Base-by-base conservation (phyloP, 495 filamentous ascomycete species). In the Delitschia confertaspora region DNA sequence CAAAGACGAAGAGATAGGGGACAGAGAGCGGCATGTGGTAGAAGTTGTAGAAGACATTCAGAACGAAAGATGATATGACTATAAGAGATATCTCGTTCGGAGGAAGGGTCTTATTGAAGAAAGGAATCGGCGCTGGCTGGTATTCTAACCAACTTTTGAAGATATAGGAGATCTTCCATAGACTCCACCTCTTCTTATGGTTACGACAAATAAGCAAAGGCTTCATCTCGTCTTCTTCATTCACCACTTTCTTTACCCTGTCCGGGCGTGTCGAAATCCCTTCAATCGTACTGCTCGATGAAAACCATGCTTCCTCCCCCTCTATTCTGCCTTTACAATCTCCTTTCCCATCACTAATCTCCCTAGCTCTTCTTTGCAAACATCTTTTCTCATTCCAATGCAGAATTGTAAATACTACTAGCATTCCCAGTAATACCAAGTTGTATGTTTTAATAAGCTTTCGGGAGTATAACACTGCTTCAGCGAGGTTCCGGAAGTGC, bases 11-110 rank as follows among this genome's bases (percentile, higher is more conserved):
- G 48, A 72, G 64, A 42, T 67, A 66, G 21, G 58, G 53, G 26
- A 63, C 44, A 4, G 58, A 56, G 23, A 75, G 50, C 3, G 68
- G 66, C 14, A 72, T 61, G 42, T 56, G 57, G 55, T 67, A 77
- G 41, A 75, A 57, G 13, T 66, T 63, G 55, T 74, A 73, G 51
- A 78, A 79, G 16, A 72, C 23, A 33, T 78, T 79, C 3, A 81
- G 51, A 11, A 51, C 64, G 0, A 80, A 31, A 57, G 75, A 73
- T 13, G 57, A 45, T 6, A 67, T 26, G 29, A 79, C 54, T 27
- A 69, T 56, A 6, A 78, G 49, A 2, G 74, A 70, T 17, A 65
- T 69, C 11, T 59, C 64, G 44, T 75, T 80, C 13, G 70, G 68
- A 2, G 72, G 74, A 10, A 78, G 55, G 6, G 57, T 60, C 38